A percentile compares a stretch with the other conserved stretches of the same genome.
phyloP scores from a whole-genome alignment of 1,284 basidiomycete species.

The Pterula multifida region DNA sequence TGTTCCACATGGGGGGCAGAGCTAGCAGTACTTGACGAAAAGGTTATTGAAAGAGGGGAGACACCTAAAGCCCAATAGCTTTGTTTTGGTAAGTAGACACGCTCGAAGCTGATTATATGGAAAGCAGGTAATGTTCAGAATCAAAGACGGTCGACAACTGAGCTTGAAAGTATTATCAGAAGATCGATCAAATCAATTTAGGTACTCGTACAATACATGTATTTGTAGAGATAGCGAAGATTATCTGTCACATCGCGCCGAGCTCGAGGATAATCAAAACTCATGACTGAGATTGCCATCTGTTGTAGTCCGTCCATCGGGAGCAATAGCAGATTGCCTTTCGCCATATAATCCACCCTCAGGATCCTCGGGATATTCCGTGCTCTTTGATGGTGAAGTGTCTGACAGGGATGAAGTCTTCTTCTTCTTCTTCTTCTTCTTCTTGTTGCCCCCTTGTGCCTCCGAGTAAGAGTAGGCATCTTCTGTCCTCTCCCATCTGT shows the following conservation, averaged over 20 bases:
- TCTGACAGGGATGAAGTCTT: constrained; percentile 32
- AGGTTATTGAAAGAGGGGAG: not conserved
- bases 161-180: not conserved
- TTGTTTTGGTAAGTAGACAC: no score
- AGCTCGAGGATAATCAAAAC: constrained; percentile 20
- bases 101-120: not conserved
- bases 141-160: not conserved
- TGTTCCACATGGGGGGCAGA: not conserved
- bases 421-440: constrained; percentile 45
- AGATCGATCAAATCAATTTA: not conserved
- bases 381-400: constrained; percentile 30
- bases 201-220: not conserved
- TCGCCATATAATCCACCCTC: constrained; percentile 53
- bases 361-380: constrained; percentile 54
- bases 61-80: not conserved
- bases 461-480: constrained; percentile 57
- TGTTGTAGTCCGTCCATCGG: constrained; percentile 13
- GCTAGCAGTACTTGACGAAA: not conserved
- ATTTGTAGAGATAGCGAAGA: not conserved
- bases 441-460: constrained; percentile 36
- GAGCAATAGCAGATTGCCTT: constrained; percentile 12
- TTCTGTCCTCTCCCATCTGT: constrained; percentile 73
- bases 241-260: not conserved
- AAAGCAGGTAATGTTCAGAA: not conserved
- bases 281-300: constrained; percentile 35